Conservation (phyloP, 2,329 filamentous ascomycete species). For the Fusarium fracticaudum region DNA sequence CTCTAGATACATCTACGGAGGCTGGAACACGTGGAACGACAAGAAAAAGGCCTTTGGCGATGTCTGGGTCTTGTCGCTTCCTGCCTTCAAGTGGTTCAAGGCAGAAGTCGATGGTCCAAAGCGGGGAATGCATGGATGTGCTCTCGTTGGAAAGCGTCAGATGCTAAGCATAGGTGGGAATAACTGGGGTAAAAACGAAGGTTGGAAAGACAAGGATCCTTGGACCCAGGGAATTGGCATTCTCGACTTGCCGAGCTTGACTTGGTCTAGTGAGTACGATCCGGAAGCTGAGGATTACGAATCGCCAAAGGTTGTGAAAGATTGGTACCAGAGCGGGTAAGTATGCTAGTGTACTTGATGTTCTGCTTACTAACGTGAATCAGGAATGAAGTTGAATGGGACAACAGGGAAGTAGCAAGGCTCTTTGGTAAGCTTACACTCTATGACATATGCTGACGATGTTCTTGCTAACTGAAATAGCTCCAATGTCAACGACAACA, state of each 20-base stretch:
- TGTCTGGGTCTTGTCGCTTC: neutral
- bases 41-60: neutral
- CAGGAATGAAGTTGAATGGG: neutral
- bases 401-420: neutral
- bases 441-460: fast-evolving
- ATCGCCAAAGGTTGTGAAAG: neutral
- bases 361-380: fast-evolving
- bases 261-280: neutral
- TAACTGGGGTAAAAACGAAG: neutral
- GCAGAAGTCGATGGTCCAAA: neutral
- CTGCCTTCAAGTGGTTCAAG: constrained; percentile 4
- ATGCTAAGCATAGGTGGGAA: neutral
- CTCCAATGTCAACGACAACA: neutral
- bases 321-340: neutral
- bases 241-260: neutral
- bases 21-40: neutral
- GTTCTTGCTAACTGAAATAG: neutral
- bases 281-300: neutral
- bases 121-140: neutral
- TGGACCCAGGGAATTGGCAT: neutral
- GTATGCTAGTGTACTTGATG: neutral
- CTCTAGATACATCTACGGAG: neutral
- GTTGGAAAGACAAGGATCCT: neutral
- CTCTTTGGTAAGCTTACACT: neutral
- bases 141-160: neutral